A percentile compares a stretch with the other conserved stretches of the same genome.
These are phyloP conservation scores for Neonectria coccinea DNA, from an alignment of 2,329 filamentous ascomycete genomes.

Conservation along the genomic window DNA sequence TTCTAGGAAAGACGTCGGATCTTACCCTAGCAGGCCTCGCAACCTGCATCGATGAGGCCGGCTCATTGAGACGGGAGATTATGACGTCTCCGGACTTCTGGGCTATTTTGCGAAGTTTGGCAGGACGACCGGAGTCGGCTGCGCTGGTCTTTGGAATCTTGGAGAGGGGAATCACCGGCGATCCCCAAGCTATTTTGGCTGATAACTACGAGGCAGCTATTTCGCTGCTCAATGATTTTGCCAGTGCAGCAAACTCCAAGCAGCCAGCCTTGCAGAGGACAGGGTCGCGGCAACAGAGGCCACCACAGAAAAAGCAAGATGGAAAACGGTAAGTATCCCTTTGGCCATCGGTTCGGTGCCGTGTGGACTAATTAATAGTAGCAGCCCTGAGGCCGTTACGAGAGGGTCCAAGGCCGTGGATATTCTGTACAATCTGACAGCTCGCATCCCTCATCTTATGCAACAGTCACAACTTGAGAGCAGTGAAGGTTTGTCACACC, in stretches of 20 bases:
- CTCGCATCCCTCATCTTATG: conserved; percentile 86
- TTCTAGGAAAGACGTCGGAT: conserved; percentile 79
- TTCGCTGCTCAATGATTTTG: conserved; percentile 87
- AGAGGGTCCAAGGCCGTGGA: conserved; percentile 85
- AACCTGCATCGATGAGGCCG: conserved; percentile 81
- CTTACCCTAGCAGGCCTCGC: conserved; percentile 83
- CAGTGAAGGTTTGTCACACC: conserved; percentile 73
- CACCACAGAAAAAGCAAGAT: conserved; percentile 42
- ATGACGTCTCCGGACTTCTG: conserved; percentile 98
- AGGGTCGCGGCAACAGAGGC: conserved; percentile 61
- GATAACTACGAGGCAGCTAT: conserved; percentile 96
- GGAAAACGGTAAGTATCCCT: conserved; percentile 42
- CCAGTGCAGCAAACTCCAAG: conserved; percentile 81
- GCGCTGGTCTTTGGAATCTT: conserved; percentile 88
- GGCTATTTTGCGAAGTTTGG: conserved; percentile 84
- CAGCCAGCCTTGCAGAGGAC: conserved; percentile 76
- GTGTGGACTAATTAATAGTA: conserved; percentile 25
- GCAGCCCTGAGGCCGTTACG: conserved; percentile 68
- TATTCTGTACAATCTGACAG: conserved; percentile 84
- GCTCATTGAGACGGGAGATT: conserved; percentile 87
- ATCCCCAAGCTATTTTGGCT: conserved; percentile 86
- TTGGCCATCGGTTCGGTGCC: background rate
- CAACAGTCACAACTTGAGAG: conserved; percentile 92
- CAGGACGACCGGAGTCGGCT: conserved; percentile 76
- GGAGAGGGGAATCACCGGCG: conserved; percentile 78